These are phyloP conservation scores for Backusella psychrophila DNA, from an alignment of 192 early-diverging fungal genomes.

Conservation along the genomic window DNA sequence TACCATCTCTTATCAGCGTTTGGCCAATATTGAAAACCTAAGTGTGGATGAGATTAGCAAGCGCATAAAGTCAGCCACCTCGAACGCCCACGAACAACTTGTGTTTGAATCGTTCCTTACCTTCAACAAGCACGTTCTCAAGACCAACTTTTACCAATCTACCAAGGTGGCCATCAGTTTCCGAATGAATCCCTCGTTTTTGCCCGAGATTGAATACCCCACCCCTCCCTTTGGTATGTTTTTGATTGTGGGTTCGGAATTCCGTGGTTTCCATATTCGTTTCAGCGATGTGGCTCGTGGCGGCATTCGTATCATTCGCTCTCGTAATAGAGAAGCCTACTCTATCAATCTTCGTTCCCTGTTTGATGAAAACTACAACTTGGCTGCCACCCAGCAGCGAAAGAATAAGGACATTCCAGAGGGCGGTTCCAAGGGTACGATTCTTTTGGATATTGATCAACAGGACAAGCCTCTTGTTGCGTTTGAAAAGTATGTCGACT, in stretches of 20 bases:
- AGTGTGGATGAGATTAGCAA: constrained; percentile 82
- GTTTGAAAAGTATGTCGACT: constrained; percentile 99
- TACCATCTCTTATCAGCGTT: constrained; percentile 87
- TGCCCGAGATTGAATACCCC: constrained; percentile 95
- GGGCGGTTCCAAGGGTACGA: constrained; percentile 98
- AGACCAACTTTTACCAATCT: constrained; percentile 99
- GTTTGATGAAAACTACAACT: constrained; percentile 98
- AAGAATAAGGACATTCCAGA: constrained; percentile 99
- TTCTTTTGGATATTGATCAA: constrained; percentile 88
- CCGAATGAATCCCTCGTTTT: constrained; percentile 90
- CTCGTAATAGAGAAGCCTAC: constrained; percentile 94
- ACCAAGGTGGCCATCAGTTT: constrained; percentile 99
- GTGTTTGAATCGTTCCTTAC: constrained; percentile 92
- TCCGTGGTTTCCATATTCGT: constrained; percentile 98
- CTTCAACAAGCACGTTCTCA: constrained; percentile 96
- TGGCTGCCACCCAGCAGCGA: constrained; percentile 94
- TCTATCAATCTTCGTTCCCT: constrained; percentile 95
- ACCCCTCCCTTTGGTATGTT: constrained; percentile 90
- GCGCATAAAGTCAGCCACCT: constrained; percentile 84
- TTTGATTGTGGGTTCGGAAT: constrained; percentile 94
- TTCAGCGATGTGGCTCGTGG: constrained; percentile 98
- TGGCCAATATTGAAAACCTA: constrained; percentile 73
- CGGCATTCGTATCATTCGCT: constrained; percentile 97
- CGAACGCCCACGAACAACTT: constrained; percentile 93
- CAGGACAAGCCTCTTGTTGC: constrained; percentile 94